Base-by-base conservation (phyloP, 768 basidiomycete genomes). In the Amanita thiersii region DNA sequence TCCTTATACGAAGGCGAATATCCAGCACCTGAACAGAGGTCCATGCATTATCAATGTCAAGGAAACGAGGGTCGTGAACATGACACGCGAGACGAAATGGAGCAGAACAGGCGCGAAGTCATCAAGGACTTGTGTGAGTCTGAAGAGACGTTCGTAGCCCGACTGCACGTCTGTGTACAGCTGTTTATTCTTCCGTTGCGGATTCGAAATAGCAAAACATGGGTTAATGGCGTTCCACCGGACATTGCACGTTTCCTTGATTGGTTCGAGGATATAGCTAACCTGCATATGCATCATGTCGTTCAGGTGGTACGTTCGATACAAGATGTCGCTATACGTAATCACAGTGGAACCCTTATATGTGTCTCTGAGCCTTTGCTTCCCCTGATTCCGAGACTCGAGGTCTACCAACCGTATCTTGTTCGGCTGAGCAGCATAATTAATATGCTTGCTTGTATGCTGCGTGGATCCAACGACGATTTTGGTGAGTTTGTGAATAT, bases 391-490 rank as follows among this genome's bases (percentile, higher is more conserved):
- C 63, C 74, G 1, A 71, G 68, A 33, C 61, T 91, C 23, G 86
- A 93, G 57, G 74, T 87, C 6, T 88, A 96, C 50, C 88, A 91
- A 57, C 84, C 88, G 14, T 94, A 92, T 59, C 62, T 94, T 3
- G 80, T 86, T 12, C 68, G 77, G 34, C 69, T 92, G 25, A 80
- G 81, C 33, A 68, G 69, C 25, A 75, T 82, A 0, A 70, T 72
- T 1, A 57, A 66, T 11, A 54, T 69, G 42, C 75, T 86, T 30
- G 70, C 74, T 35, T 53, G 59, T 14, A 60, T 81, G 48, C 58
- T 65, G 33, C 55, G 63, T 14, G 73, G 80, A 45, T 55, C 58
- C n/a, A 59, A 62, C 23, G 78, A 66, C 51, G 85, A 92, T 50
- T 86, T 96, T 59, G 86, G 86, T 1, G 87, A 90, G 57, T 96